Percentiles rank a stretch among this genome's conserved stretches.
Conservation (phyloP, 257 asterid genomes). For the Solanum megistacrolobum region DNA sequence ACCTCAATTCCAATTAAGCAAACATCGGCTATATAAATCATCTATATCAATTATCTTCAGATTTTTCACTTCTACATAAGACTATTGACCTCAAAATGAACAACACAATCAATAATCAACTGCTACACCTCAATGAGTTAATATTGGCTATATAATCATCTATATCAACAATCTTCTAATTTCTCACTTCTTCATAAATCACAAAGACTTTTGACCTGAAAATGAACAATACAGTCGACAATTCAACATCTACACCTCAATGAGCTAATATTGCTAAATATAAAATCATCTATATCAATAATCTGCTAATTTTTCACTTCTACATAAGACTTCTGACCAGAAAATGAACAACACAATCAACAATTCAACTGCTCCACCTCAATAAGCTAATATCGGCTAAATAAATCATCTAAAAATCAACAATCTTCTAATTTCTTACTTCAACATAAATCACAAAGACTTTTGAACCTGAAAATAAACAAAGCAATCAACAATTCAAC, state of each 20-base stretch:
- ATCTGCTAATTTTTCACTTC: neutral
- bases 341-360: neutral
- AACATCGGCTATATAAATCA: neutral
- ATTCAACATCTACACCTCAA: neutral
- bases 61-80: conserved; percentile 62
- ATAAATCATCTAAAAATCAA: neutral
- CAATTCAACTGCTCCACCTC: neutral
- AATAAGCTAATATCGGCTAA: neutral
- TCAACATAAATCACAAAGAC: conserved; percentile 23
- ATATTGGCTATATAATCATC: neutral
- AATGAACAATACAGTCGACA: neutral
- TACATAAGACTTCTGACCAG: neutral
- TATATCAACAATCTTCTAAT: neutral
- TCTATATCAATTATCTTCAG: conserved; percentile 31
- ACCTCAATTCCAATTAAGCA: neutral
- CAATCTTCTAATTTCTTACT: conserved; percentile 44
- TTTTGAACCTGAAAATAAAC: conserved; percentile 41
- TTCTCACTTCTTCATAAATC: conserved; percentile 39
- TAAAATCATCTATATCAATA: neutral
- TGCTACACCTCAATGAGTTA: neutral
- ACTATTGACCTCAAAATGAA: conserved; percentile 44
- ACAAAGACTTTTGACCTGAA: conserved; percentile 51
- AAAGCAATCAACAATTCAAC: neutral
- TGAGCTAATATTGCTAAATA: neutral
- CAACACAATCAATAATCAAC: neutral